phyloP scores from a whole-genome alignment of 176 grass and related monocot species.

The Phoenix dactylifera region DNA sequence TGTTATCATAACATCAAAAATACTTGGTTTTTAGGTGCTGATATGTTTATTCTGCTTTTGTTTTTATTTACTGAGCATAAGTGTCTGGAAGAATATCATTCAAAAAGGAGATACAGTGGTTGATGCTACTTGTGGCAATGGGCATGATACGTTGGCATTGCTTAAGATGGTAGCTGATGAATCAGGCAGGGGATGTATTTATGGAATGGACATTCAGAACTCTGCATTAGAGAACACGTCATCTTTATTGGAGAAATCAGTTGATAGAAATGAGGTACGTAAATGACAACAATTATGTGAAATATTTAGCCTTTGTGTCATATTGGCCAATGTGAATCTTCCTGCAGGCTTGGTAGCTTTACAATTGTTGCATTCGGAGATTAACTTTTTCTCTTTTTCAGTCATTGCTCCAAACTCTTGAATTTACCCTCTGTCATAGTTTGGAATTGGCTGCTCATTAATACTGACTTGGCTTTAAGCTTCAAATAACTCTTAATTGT shows the following conservation, averaged over 20 bases:
- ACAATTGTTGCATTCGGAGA: too few species aligned
- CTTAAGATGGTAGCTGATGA: slow-evolving; percentile 67
- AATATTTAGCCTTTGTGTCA: neutral
- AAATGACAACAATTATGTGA: slow-evolving; percentile 3
- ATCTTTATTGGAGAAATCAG: slow-evolving; percentile 49
- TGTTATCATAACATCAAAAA: too few species aligned
- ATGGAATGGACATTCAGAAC: slow-evolving; percentile 81
- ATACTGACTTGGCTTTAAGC: neutral
- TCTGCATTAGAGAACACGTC: slow-evolving; percentile 52
- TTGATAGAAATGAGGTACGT: slow-evolving; percentile 41
- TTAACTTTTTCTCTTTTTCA: too few species aligned
- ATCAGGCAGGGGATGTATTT: slow-evolving; percentile 41
- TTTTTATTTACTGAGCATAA: slow-evolving; percentile 5
- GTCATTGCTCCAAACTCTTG: too few species aligned
- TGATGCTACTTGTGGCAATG: slow-evolving; percentile 95
- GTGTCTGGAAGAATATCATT: slow-evolving; percentile 78
- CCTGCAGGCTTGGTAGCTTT: too few species aligned
- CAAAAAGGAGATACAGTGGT: slow-evolving; percentile 61
- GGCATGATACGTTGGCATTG: slow-evolving; percentile 65
- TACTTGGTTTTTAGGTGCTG: too few species aligned
- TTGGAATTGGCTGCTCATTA: neutral
- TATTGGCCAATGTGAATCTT: too few species aligned
- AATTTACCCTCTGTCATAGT: too few species aligned
- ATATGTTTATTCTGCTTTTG: neutral
- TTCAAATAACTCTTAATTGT: slow-evolving; percentile 4